Percentiles rank a stretch among this genome's conserved stretches.
Conservation (phyloP, 805 yeast species). For the Jamesozyma gamospora region DNA sequence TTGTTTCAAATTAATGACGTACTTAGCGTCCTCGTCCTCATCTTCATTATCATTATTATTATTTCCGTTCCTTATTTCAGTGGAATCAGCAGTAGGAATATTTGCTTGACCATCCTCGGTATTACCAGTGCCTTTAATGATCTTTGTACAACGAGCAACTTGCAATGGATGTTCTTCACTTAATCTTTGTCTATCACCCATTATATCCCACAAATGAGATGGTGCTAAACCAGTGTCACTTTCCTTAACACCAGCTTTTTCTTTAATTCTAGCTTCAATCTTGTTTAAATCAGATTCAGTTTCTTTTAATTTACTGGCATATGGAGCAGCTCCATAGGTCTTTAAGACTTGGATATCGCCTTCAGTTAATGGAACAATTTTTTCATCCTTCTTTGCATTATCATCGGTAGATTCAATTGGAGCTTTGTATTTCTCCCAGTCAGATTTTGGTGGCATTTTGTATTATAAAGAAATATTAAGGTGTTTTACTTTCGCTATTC, state of each 20-base stretch:
- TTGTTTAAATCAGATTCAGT: conserved; percentile 81
- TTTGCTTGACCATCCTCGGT: conserved; percentile 26
- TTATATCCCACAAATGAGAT: conserved; percentile 94
- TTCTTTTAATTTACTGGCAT: conserved; percentile 67
- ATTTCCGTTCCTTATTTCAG: conserved; percentile 12
- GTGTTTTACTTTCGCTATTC: too few species aligned
- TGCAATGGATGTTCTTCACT: conserved; percentile 91
- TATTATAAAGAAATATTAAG: too few species aligned
- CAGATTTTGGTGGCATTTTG: conserved; percentile 88
- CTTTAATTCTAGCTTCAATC: conserved; percentile 80
- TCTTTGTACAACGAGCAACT: conserved; percentile 97
- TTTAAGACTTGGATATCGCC: conserved; percentile 96
- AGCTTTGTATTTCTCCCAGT: conserved; percentile 95
- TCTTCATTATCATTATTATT: conserved; percentile 30
- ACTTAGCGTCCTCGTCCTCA: conserved; percentile 80
- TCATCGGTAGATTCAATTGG: conserved; percentile 66
- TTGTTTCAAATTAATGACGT: conserved; percentile 93
- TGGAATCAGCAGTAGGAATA: conserved; percentile 10
- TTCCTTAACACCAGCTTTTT: conserved; percentile 88
- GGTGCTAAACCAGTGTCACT: conserved; percentile 97
- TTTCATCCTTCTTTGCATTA: conserved; percentile 49
- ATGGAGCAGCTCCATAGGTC: conserved; percentile 97
- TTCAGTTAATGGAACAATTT: conserved; percentile 80
- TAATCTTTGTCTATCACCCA: conserved; percentile 91
- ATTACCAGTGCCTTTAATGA: conserved; percentile 55